Conservation (phyloP, 345 rosid species). For the Rhizophora mangle region DNA sequence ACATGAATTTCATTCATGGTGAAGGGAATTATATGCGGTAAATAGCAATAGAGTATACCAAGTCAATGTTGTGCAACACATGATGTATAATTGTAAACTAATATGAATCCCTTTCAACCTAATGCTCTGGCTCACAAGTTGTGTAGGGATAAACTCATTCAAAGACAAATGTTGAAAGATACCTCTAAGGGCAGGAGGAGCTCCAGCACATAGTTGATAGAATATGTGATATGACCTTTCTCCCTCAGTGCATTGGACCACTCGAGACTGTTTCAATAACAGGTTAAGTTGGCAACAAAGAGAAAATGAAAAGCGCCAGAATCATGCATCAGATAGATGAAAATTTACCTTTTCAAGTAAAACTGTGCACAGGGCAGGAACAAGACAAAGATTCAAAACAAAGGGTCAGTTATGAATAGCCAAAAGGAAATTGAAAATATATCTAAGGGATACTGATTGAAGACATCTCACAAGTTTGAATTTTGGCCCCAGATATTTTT, state of each 20-base stretch:
- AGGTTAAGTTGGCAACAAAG: constrained; percentile 20
- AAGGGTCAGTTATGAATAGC: constrained; percentile 32
- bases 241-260: constrained; percentile 92
- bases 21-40: too few species aligned
- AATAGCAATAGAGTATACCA: too few species aligned
- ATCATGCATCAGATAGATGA: constrained; percentile 15
- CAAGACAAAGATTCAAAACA: constrained; percentile 26
- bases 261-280: constrained; percentile 85
- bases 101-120: too few species aligned
- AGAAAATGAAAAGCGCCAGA: constrained; percentile 8
- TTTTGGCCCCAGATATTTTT: constrained; percentile 96
- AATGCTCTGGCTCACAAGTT: too few species aligned
- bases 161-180: constrained; percentile 9
- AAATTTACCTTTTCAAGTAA: constrained; percentile 88
- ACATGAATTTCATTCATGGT: too few species aligned
- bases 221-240: constrained; percentile 99
- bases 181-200: constrained; percentile 76
- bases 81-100: too few species aligned
- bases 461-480: constrained; percentile 87
- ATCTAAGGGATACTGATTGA: constrained; percentile 11
- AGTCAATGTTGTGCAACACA: too few species aligned
- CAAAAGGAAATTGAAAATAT: constrained; percentile 9
- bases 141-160: too few species aligned
- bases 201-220: constrained; percentile 99
- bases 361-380: constrained; percentile 49